These are phyloP conservation scores for Cryoendolithus antarcticus DNA, from an alignment of 2,329 filamentous ascomycete genomes.

Conservation along the genomic window DNA sequence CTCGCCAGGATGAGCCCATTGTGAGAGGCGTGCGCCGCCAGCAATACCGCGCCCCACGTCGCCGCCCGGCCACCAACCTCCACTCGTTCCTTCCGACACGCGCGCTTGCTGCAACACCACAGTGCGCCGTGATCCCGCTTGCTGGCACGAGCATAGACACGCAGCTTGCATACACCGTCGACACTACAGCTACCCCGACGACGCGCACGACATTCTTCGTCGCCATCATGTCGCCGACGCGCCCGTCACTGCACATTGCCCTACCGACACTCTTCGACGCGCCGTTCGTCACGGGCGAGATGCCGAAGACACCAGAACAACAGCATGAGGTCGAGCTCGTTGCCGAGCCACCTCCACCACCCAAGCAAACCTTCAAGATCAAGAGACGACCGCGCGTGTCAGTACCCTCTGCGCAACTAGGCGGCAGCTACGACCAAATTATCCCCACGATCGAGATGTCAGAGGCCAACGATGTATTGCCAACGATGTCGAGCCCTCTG, in stretches of 20 bases:
- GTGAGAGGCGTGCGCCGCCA: too few species aligned
- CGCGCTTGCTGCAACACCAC: too few species aligned
- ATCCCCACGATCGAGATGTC: constrained; percentile 40
- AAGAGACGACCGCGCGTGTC: constrained; percentile 25
- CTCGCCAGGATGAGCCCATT: too few species aligned
- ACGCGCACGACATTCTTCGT: background rate
- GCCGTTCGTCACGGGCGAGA: constrained; percentile 34
- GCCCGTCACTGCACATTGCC: constrained; percentile 36
- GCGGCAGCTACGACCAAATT: constrained; percentile 14
- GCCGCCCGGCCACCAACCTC: too few species aligned
- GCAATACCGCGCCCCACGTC: too few species aligned
- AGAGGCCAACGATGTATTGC: constrained; percentile 20
- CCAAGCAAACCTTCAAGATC: constrained; percentile 36
- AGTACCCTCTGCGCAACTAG: background rate
- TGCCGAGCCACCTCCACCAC: constrained; percentile 30
- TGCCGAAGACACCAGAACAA: constrained; percentile 32
- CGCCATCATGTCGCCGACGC: constrained; percentile 24
- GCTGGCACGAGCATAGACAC: too few species aligned
- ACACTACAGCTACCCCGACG: too few species aligned
- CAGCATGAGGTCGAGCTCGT: constrained; percentile 12
- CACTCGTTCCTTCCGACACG: too few species aligned
- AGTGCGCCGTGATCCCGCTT: too few species aligned
- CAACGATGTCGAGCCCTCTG: constrained; percentile 18
- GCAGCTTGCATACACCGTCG: too few species aligned
- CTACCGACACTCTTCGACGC: constrained; percentile 36